Evolutionary conservation across 768 basidiomycete species (phyloP), one percentile per base, ranked within the genome.

Genomic region (Agaricus blazei): DNA sequence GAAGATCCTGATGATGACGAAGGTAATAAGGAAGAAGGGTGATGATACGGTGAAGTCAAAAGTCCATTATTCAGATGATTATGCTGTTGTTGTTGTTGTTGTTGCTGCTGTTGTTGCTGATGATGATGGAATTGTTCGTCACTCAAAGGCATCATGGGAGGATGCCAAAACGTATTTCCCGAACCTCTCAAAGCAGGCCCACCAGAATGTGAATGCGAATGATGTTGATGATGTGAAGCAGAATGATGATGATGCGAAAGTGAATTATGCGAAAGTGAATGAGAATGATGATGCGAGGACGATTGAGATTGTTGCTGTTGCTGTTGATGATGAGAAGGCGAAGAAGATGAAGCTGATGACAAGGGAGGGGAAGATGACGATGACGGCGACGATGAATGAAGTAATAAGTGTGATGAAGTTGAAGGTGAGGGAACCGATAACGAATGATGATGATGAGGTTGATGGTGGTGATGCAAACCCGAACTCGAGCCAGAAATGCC

Each of bases 101-200:
- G 31, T 31, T 31, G 31, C 31, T 31, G 4, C 31, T 31, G 42
- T 43, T 43, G 42, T n/a, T 26, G 52, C 49, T 2, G 85, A 84
- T 8, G 88, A 34, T 31, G 87, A 58, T 90, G 88, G 58, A 84
- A 75, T 40, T 67, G 63, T 15, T 64, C 53, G 27, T 78, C 79
- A 53, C 60, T 65, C 59, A 82, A 80, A 3, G 80, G 72, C 60
- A 87, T 75, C 78, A 87, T 85, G 9, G 88, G 85, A 2, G 88
- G 87, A 68, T 91, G 89, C 87, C 88, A 90, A 62, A 87, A 85
- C 7, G 85, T 80, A 59, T 79, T 84, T 0, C 77, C 79, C 4
- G 78, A 79, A 4, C 80, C 82, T 14, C 83, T 72, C 28, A 84
- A 69, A 3, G 79, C 75, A n/a, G 75, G 77, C 40, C 79, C 76